Evolutionary conservation across 2,329 filamentous ascomycete species (phyloP), one percentile per base, ranked within the genome.

Genomic region (Madurella fahalii): DNA sequence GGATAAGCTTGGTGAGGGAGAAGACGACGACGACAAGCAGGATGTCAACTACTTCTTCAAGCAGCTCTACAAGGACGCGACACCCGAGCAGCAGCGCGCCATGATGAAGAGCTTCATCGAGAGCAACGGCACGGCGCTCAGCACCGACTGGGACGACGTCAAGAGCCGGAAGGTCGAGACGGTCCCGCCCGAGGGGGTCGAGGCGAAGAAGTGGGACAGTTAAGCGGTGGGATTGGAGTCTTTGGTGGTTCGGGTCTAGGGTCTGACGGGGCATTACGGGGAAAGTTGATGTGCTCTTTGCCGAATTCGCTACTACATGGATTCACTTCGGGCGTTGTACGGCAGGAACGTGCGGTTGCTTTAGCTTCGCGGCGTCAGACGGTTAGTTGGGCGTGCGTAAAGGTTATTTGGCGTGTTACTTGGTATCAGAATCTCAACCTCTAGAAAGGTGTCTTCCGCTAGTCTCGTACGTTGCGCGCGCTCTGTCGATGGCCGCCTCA

Each of bases 31-130:
- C 0, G 78, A 82, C 0, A 73, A 80, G 12, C 78, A 81, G 57
- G 80, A 87, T 30, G 84, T 91, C 9, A 87, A 95, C 64, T 68
- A 71, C 11, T 97, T 96, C 74, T 99, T 99, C 78, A 94, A 95
- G 77, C 85, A 87, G 65, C 77, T 99, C 1, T 97, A 93, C 73
- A 84, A 87, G 59, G 78, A 76, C 37, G 85, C 90, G 0, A 84
- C 87, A 47, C 83, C 86, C 0, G 93, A 99, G 63, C 89, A 90
- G 55, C 84, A 85, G 67, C 84, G 91, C 2, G 94, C 94, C 9
- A 99, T 99, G 94, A 90, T 95, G 84, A 99, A 99, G 82, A 95
- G 90, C 67, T 97, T 90, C 66, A 79, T 84, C 13, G 93, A 99
- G 77, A 96, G 92, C 71, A 94, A 95, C 63, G 94, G 94, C 4